Base-by-base conservation (phyloP, 208 protist species). In the Leishmania martiniquensis region DNA sequence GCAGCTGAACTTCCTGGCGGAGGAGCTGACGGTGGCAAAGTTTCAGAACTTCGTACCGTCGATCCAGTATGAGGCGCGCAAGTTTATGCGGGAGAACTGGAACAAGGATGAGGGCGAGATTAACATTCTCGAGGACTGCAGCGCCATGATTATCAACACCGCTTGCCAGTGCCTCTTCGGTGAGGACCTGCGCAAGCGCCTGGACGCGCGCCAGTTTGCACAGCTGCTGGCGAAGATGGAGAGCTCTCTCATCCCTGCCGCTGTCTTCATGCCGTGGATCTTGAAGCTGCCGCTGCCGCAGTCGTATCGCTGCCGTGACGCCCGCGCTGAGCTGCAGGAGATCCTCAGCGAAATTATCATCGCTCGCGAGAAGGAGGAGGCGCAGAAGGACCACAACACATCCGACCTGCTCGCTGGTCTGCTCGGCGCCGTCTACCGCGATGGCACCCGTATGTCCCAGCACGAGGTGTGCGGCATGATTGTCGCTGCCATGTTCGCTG, bases 111-210 rank as follows among this genome's bases (percentile, higher is more conserved):
- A 90, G 73, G 93, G 92, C 13, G 85, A 86, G 76, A 93, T 96
- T 60, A 96, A 98, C 78, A 82, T 98, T 52, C 76, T 91, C 42
- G 87, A 96, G 78, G 93, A 94, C 77, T 94, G 95, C 84, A 86
- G 90, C 44, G 91, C 93, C 44, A 96, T 98, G 89, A 98, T 97
- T 75, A 98, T 98, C 82, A 96, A 98, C 79, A 98, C 96, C 47
- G 94, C 96, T 37, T 95, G 92, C 79, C 87, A 96, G 71, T 98
- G 93, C 77, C 91, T 98, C 32, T 95, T 98, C 78, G 96, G 96
- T 37, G 91, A 95, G 76, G 96, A 98, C 78, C 85, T 98, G 51
- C 90, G 95, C 76, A 87, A 91, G 71, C 90, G 93, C 70, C 86
- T 98, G 29, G 82, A 93, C 75, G 87, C 85, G 22, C 84, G 94